Base-by-base conservation (phyloP, 139 green algal genomes). In the Microglena sp. region DNA sequence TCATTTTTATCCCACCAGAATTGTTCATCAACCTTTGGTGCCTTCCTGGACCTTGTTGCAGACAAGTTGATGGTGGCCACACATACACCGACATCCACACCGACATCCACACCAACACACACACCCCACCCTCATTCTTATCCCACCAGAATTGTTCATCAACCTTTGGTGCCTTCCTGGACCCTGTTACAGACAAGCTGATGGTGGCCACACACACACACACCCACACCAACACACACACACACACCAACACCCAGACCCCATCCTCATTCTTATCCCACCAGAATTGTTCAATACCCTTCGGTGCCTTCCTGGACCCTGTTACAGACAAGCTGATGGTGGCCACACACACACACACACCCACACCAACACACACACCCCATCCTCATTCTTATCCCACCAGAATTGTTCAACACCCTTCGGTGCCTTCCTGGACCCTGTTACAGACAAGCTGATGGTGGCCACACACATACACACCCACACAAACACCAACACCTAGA, bases 321-420 rank as follows among this genome's bases (percentile, higher is more conserved):
- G 93, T 98, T 33, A 91, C 92, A 6, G 93, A 98, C 77, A 98
- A 98, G 79, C 82, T 96, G 43, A 97, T 93, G 89, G 92, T 97
- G 7, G 76, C 81, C n/a, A n/a, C n/a, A n/a, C n/a, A n/a, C n/a
- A n/a, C n/a, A n/a, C n/a, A n/a, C n/a, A n/a, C n/a, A n/a, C n/a
- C n/a, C n/a, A n/a, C n/a, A n/a, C n/a, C n/a, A n/a, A n/a, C n/a
- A n/a, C n/a, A n/a, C n/a, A n/a, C n/a, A n/a, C n/a, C n/a, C n/a
- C n/a, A n/a, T n/a, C n/a, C n/a, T n/a, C n/a, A n/a, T n/a, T n/a
- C n/a, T n/a, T n/a, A n/a, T n/a, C n/a, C n/a, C n/a, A n/a, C n/a
- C n/a, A n/a, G n/a, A n/a, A n/a, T n/a, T n/a, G n/a, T n/a, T n/a
- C n/a, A n/a, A n/a, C n/a, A n/a, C n/a, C n/a, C n/a, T n/a, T n/a